Percentiles rank a stretch among this genome's conserved stretches.
Conservation (phyloP, 495 filamentous ascomycete species). For the Tuber aestivum region DNA sequence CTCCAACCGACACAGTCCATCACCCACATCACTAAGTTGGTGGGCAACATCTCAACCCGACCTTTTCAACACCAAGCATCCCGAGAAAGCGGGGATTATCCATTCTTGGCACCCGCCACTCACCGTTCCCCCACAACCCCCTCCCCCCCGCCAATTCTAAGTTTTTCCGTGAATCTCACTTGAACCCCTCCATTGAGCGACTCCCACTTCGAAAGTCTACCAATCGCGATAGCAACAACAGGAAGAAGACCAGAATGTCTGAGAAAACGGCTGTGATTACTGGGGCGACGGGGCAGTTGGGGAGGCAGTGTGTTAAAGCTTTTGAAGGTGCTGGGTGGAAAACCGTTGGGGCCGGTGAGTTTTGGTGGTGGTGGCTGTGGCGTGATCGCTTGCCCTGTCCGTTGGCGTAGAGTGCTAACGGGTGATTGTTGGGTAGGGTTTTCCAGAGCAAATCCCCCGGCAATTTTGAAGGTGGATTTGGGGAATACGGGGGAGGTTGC, state of each 20-base stretch:
- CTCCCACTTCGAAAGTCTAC: not conserved
- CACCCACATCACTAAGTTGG: not conserved
- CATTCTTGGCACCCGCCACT: not conserved
- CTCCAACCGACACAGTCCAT: not conserved
- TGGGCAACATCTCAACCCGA: not conserved
- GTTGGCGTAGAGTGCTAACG: constrained; percentile 20
- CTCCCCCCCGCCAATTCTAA: not conserved
- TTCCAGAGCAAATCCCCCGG: constrained; percentile 63
- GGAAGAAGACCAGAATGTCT: constrained; percentile 45
- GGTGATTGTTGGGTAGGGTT: constrained; percentile 35
- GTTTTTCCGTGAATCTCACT: not conserved
- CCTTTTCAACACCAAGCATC: not conserved
- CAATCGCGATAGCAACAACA: not conserved
- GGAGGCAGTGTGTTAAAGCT: constrained; percentile 62
- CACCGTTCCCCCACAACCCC: not conserved
- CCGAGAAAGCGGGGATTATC: not conserved
- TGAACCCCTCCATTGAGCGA: not conserved
- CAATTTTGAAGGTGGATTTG: constrained; percentile 71
- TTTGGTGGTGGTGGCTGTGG: not conserved
- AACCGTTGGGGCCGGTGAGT: constrained; percentile 68
- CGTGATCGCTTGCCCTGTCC: constrained; percentile 22
- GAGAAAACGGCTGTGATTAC: constrained; percentile 66
- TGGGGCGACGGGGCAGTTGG: constrained; percentile 77
- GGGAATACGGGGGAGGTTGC: constrained; percentile 57
- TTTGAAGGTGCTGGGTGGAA: constrained; percentile 67